Conservation (phyloP, 202 grass and related monocot species). For the Schoenoplectus triqueter region DNA sequence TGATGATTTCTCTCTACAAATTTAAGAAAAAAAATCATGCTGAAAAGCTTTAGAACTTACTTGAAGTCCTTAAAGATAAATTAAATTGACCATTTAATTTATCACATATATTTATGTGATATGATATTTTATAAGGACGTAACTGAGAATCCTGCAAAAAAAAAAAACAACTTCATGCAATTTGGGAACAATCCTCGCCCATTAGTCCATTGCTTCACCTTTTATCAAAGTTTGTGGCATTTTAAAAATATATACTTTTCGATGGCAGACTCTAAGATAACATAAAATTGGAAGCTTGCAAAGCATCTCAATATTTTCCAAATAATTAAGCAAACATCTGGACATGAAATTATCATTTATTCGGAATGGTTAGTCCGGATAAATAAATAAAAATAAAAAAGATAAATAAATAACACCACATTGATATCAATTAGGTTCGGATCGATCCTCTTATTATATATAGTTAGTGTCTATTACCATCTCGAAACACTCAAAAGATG, state of each 20-base stretch:
- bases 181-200: background rate
- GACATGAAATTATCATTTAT: too few species aligned
- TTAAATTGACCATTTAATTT: background rate
- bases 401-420: background rate
- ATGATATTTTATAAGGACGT: background rate
- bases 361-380: too few species aligned
- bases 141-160: background rate
- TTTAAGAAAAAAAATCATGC: background rate
- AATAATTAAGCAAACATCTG: too few species aligned
- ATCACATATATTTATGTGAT: background rate
- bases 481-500: background rate
- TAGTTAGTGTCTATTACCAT: background rate
- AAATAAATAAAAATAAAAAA: too few species aligned
- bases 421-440: background rate
- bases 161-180: background rate
- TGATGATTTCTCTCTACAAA: background rate
- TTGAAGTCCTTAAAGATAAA: background rate
- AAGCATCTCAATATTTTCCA: too few species aligned
- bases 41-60: too few species aligned
- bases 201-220: constrained; percentile 4
- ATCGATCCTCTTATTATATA: background rate
- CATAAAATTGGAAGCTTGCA: too few species aligned
- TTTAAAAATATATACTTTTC: background rate
- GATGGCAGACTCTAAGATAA: background rate
- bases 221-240: constrained; percentile 26